Base-by-base conservation (phyloP, 2,329 filamentous ascomycete species). In the Fusarium hainanense region DNA sequence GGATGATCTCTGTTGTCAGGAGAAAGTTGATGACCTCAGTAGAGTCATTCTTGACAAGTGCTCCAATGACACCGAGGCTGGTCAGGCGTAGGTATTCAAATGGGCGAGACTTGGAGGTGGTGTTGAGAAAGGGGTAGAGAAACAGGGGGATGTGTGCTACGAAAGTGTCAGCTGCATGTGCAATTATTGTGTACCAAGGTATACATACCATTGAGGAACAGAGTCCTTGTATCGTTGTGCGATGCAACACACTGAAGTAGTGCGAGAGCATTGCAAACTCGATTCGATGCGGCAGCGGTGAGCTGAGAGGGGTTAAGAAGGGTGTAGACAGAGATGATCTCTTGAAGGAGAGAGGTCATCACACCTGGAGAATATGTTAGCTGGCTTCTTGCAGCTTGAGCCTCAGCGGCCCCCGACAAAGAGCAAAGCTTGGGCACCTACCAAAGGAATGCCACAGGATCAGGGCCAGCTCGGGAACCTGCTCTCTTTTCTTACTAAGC, bases 21-120 rank as follows among this genome's bases (percentile, higher is more conserved):
- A 99, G 90, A 79, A 99, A 99, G 84, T 98, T 98, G 84, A 99
- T 99, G 64, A 98, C 96, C 77, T 98, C 96, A 20, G 93, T 95
- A 5, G 94, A 98, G 82, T 99, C 96, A 77, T 99, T 99, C 87
- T 99, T 99, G 64, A 99, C 96, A 47, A 99, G 85, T 3, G 96
- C 96, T 60, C 96, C 96, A 72, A 99, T 98, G 30, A 99, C 96
- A 56, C 96, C 96, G 23, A 99, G 88, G 20, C 94, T 98, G 0
- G 96, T 99, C 34, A 99, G 88, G 54, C 96, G 93, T 55, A 99
- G 88, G 78, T 99, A 99, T 80, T 99, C 96, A 79, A 98, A 99
- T 0, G 96, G 96, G 55, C 96, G 90, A 32, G 94, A 98, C 82
- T 99, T 99, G 34, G 96, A 98, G 2, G 96, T 99, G 6, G 96